These are phyloP conservation scores for Saccharum spontaneum DNA, from an alignment of 176 grass and related monocot species.

Conservation along the genomic window DNA sequence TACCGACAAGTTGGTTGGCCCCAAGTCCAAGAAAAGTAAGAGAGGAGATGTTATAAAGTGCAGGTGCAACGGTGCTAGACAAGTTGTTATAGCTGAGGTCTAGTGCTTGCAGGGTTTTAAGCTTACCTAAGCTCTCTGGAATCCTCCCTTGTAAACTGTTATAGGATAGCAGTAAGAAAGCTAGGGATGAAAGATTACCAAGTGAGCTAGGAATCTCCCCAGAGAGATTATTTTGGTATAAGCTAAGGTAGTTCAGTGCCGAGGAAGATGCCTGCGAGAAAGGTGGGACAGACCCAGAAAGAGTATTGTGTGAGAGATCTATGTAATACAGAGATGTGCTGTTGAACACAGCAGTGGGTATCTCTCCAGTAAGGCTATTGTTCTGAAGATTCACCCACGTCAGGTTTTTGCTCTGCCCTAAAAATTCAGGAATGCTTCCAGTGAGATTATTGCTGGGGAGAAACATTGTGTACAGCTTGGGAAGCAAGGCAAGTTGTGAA, in stretches of 20 bases:
- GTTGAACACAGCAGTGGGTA: background rate
- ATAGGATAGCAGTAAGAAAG: background rate
- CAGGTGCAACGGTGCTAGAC: constrained; percentile 6
- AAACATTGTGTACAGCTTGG: background rate
- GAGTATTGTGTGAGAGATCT: constrained; percentile 24
- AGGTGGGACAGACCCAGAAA: constrained; percentile 4
- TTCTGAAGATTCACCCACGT: constrained; percentile 16
- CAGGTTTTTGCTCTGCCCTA: constrained; percentile 33
- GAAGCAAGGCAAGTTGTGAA: background rate
- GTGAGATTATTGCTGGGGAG: constrained; percentile 18
- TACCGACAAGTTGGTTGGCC: constrained; percentile 2
- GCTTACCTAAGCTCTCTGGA: background rate
- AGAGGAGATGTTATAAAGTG: constrained; percentile 2
- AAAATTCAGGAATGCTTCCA: constrained; percentile 34
- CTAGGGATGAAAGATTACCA: constrained; percentile 27
- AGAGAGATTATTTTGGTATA: background rate
- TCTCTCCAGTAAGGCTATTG: constrained; percentile 38
- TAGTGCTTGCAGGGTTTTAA: background rate
- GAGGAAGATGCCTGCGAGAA: background rate
- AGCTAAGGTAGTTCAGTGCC: background rate
- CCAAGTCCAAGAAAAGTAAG: background rate
- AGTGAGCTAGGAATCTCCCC: constrained; percentile 42
- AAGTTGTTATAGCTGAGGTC: background rate
- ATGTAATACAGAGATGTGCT: constrained; percentile 4
- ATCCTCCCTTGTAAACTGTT: constrained; percentile 8